Percentiles rank a stretch among this genome's conserved stretches.
Evolutionary conservation across 2,329 filamentous ascomycete genomes (phyloP).

Genomic region (Pseudogymnoascus sp.): DNA sequence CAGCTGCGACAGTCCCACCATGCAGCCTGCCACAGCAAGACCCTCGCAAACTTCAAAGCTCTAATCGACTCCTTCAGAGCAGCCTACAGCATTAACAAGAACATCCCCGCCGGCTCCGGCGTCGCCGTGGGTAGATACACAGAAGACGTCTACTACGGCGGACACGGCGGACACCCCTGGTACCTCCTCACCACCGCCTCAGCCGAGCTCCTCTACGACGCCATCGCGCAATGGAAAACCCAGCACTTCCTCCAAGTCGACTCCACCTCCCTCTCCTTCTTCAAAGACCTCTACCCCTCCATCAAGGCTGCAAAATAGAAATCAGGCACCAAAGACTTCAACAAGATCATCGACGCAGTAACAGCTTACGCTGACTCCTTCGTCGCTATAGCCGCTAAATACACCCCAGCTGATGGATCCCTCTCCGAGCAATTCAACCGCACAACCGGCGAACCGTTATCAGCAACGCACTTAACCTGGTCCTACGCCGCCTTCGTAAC

Average conservation of each 20-base stretch:
- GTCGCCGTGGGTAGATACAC: conserved; percentile 58
- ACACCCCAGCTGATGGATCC: conserved; percentile 49
- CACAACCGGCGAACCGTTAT: conserved; percentile 43
- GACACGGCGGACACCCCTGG: conserved; percentile 75
- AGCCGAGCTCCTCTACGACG: conserved; percentile 72
- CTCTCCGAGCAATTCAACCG: conserved; percentile 59
- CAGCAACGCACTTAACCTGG: conserved; percentile 64
- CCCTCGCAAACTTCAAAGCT: conserved; percentile 67
- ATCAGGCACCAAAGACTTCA: conserved; percentile 40
- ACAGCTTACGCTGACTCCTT: conserved; percentile 54
- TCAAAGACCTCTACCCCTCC: conserved; percentile 56
- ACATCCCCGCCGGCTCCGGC: conserved; percentile 49
- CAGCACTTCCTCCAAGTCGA: conserved; percentile 56
- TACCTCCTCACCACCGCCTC: conserved; percentile 68
- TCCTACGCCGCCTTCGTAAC: conserved; percentile 64
- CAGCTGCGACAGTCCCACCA: conserved; percentile 59
- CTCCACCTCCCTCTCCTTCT: conserved; percentile 59
- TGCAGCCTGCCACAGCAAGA: conserved; percentile 50
- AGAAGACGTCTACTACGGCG: conserved; percentile 66
- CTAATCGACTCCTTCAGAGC: conserved; percentile 67
- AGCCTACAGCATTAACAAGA: conserved; percentile 61
- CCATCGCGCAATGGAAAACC: conserved; percentile 61
- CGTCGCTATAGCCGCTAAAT: conserved; percentile 38
- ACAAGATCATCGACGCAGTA: conserved; percentile 35
- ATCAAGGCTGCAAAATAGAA: conserved; percentile 52